Percentiles rank a stretch among this genome's conserved stretches.
Evolutionary conservation across 805 yeast genomes (phyloP).

Genomic region (Tetrapisispora arboricola): DNA sequence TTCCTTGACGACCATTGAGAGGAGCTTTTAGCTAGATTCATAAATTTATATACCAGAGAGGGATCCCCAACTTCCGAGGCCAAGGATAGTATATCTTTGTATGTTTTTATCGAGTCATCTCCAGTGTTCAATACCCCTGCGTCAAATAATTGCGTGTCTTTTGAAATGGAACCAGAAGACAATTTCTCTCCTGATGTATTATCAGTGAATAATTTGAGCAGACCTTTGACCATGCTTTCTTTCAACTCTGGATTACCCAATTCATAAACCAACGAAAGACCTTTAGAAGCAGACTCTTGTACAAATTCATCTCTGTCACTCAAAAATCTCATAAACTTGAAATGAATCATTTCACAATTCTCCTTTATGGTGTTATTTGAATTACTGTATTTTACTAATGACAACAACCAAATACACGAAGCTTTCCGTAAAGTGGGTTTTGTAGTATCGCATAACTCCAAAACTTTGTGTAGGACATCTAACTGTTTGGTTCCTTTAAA

Average conservation of each 20-base stretch:
- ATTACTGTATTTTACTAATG: conserved; percentile 67
- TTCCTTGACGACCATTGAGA: conserved; percentile 87
- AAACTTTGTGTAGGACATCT: conserved; percentile 37
- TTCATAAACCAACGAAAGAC: conserved; percentile 73
- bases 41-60: conserved; percentile 81
- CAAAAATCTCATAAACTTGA: conserved; percentile 65
- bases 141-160: conserved; percentile 77
- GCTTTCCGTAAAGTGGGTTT: conserved; percentile 69
- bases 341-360: conserved; percentile 53
- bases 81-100: conserved; percentile 74
- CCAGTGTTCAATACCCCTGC: conserved; percentile 70
- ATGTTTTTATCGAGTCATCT: conserved; percentile 82
- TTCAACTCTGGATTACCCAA: conserved; percentile 56
- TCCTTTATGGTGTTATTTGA: conserved; percentile 32
- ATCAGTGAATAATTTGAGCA: conserved; percentile 71
- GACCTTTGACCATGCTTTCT: conserved; percentile 61
- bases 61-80: conserved; percentile 97
- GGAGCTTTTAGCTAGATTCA: conserved; percentile 82
- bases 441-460: conserved; percentile 47
- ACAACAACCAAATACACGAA: conserved; percentile 77
- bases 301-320: conserved; percentile 75
- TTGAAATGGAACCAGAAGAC: conserved; percentile 58
- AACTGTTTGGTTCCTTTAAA: conserved; percentile 8
- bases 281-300: conserved; percentile 91
- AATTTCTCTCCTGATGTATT: conserved; percentile 38